Evolutionary conservation across 495 filamentous ascomycete species (phyloP).

Genomic region (Daldinia caldariorum): DNA sequence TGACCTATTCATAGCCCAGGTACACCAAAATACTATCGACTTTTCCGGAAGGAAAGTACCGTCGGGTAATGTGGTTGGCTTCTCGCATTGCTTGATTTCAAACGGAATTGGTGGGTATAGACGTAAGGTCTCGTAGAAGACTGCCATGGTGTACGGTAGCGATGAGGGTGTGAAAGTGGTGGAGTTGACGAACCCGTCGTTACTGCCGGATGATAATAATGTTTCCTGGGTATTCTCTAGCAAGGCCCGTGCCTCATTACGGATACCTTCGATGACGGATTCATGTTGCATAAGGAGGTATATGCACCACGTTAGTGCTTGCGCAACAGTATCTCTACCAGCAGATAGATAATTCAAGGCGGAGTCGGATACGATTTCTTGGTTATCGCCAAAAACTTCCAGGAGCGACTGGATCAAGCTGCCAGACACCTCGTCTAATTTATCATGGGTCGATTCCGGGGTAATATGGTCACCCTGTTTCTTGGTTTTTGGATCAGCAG

Average conservation of each 20-base stretch:
- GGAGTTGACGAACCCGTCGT: slow-evolving; percentile 41
- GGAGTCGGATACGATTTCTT: slow-evolving; percentile 63
- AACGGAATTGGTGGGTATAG: slow-evolving; percentile 69
- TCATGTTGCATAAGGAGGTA: slow-evolving; percentile 65
- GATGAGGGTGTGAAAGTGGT: slow-evolving; percentile 53
- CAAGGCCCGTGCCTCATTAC: slow-evolving; percentile 52
- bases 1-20: slow-evolving; percentile 69
- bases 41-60: slow-evolving; percentile 63
- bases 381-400: slow-evolving; percentile 59
- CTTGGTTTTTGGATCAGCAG: slow-evolving; percentile 48
- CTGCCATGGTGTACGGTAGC: slow-evolving; percentile 64
- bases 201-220: slow-evolving; percentile 5
- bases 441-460: slow-evolving; percentile 33
- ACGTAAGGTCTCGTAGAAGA: slow-evolving; percentile 66
- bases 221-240: slow-evolving; percentile 6
- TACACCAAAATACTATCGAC: slow-evolving; percentile 65
- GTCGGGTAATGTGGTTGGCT: slow-evolving; percentile 63
- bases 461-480: neutral
- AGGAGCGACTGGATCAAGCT: slow-evolving; percentile 67
- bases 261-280: slow-evolving; percentile 49
- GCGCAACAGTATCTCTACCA: slow-evolving; percentile 68
- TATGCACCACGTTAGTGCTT: slow-evolving; percentile 68
- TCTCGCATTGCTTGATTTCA: slow-evolving; percentile 66
- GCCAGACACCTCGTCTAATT: slow-evolving; percentile 58
- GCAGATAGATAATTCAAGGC: slow-evolving; percentile 70